Evolutionary conservation across 441 rosid species (phyloP).

Genomic region (Euphorbia corollata): DNA sequence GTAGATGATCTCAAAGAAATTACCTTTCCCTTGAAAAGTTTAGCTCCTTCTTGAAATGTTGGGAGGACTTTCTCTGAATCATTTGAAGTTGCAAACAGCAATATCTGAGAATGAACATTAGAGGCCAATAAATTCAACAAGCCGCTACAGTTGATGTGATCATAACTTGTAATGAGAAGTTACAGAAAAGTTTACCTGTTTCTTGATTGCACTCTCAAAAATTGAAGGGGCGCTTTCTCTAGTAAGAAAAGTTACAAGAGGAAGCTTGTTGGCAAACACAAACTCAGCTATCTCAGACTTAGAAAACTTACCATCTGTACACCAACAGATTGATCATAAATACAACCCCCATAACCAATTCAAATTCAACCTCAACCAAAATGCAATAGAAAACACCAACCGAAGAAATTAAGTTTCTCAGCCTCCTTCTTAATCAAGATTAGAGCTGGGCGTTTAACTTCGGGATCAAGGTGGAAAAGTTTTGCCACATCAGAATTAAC

Average conservation of each 20-base stretch:
- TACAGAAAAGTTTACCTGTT: constrained; percentile 42
- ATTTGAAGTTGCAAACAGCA: constrained; percentile 58
- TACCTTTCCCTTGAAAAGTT: constrained; percentile 91
- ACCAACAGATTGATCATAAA: constrained; percentile 21
- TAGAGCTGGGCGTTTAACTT: constrained; percentile 71
- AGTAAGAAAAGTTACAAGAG: constrained; percentile 70
- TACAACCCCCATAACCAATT: background rate
- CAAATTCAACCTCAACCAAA: constrained; percentile 9
- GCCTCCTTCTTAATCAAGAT: constrained; percentile 72
- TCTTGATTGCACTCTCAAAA: constrained; percentile 79
- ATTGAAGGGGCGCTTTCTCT: constrained; percentile 70
- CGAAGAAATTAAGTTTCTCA: constrained; percentile 63
- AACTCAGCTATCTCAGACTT: constrained; percentile 62
- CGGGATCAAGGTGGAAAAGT: constrained; percentile 73
- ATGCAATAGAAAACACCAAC: constrained; percentile 35
- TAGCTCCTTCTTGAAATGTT: constrained; percentile 71
- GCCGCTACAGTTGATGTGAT: background rate
- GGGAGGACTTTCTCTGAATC: constrained; percentile 60
- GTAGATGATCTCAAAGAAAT: background rate
- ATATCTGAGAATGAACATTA: constrained; percentile 37
- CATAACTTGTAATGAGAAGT: background rate
- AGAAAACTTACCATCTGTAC: constrained; percentile 74
- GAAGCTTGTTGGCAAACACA: constrained; percentile 76
- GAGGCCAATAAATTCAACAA: constrained; percentile 15
- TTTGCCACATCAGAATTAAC: constrained; percentile 77